Percentiles rank a stretch among this genome's conserved stretches.
Conservation (phyloP, 495 filamentous ascomycete genomes). For the Aspergillus heteromorphus region DNA sequence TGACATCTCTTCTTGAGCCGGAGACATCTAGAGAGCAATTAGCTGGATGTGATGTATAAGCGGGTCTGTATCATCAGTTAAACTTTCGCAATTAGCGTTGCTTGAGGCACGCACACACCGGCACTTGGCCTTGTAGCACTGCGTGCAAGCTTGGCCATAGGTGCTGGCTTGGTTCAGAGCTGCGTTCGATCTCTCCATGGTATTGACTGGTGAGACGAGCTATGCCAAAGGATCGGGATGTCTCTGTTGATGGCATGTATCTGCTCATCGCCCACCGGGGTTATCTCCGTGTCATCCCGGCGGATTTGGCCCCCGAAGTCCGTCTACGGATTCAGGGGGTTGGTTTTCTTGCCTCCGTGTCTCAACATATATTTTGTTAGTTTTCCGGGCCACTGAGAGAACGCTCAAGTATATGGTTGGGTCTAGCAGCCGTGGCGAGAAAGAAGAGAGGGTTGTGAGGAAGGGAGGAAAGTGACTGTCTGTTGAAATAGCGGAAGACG, state of each 20-base stretch:
- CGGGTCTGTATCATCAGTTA: not conserved
- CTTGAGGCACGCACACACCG: conserved; percentile 21
- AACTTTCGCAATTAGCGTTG: conserved; percentile 22
- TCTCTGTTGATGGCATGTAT: no score
- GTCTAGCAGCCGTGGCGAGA: not conserved
- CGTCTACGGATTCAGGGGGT: not conserved
- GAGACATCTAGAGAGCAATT: conserved; percentile 33
- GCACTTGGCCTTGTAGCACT: conserved; percentile 29
- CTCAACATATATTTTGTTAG: not conserved
- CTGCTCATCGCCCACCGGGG: not conserved
- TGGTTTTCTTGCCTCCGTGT: no score
- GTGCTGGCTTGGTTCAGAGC: conserved; percentile 14
- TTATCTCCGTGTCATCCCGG: not conserved
- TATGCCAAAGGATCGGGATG: not conserved
- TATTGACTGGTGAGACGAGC: not conserved
- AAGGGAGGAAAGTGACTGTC: not conserved
- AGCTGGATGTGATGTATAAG: not conserved
- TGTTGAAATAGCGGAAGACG: not conserved
- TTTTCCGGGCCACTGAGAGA: not conserved
- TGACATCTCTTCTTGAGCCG: conserved; percentile 38
- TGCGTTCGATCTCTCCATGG: conserved; percentile 9
- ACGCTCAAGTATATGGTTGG: not conserved
- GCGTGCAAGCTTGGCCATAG: conserved; percentile 26
- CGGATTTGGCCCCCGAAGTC: conserved; percentile 4
- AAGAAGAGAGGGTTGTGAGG: not conserved